A percentile compares a stretch with the other conserved stretches of the same genome.
Conservation (phyloP, 2,329 filamentous ascomycete species). For the Stachybotrys chlorohalonatus region DNA sequence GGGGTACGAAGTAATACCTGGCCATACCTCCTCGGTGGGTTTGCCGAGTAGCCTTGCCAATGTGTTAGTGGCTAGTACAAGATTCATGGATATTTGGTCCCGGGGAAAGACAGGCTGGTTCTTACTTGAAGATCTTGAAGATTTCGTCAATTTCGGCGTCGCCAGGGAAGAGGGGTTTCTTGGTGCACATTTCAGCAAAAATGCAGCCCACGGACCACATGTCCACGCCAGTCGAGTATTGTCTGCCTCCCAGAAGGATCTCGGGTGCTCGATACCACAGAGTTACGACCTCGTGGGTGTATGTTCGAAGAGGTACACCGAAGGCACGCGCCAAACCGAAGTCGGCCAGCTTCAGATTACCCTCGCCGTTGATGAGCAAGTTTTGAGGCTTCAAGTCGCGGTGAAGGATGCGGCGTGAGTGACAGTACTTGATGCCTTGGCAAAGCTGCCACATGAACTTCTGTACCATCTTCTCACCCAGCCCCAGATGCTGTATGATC, state of each 20-base stretch:
- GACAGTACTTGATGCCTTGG: conserved; percentile 78
- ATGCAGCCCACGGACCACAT: conserved; percentile 96
- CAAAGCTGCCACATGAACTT: conserved; percentile 89
- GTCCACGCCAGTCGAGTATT: conserved; percentile 89
- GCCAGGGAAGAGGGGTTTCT: conserved; percentile 85
- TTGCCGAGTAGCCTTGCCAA: conserved; percentile 62
- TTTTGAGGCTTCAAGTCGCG: conserved; percentile 89
- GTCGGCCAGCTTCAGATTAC: conserved; percentile 84
- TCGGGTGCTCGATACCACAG: conserved; percentile 90
- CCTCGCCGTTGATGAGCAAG: conserved; percentile 74
- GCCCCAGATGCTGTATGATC: conserved; percentile 56
- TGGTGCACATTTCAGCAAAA: conserved; percentile 93
- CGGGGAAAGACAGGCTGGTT: not conserved
- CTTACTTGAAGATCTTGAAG: conserved; percentile 61
- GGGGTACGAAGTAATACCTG: conserved; percentile 86
- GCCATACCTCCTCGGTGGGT: conserved; percentile 74
- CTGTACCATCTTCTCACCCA: conserved; percentile 76
- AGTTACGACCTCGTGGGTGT: conserved; percentile 92
- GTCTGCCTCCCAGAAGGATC: conserved; percentile 80
- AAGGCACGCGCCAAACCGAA: conserved; percentile 86
- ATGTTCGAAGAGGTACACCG: conserved; percentile 81
- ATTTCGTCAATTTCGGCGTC: conserved; percentile 57
- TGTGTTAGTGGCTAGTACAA: not conserved
- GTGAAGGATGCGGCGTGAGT: conserved; percentile 79
- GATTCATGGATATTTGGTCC: not conserved